phyloP scores from a whole-genome alignment of 2,329 filamentous ascomycete species.

The Botrytis cinerea region DNA sequence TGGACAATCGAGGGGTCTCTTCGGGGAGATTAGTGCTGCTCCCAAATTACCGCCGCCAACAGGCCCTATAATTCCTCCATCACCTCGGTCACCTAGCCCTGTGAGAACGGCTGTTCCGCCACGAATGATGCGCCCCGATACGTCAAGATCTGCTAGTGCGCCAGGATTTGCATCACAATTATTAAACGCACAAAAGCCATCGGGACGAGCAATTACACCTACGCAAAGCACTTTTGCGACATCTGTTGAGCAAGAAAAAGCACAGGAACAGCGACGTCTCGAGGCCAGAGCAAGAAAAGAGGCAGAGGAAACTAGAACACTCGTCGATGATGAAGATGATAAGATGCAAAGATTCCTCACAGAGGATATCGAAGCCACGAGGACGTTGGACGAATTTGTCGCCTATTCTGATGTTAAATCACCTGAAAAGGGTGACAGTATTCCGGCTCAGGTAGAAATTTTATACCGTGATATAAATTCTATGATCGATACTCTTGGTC shows the following conservation, averaged over 20 bases:
- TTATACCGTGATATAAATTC: constrained; percentile 82
- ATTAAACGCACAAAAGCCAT: constrained; percentile 48
- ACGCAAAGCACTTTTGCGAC: constrained; percentile 32
- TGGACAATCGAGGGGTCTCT: constrained; percentile 46
- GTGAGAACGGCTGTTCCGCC: constrained; percentile 59
- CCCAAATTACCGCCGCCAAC: constrained; percentile 55
- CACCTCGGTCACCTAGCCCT: constrained; percentile 73
- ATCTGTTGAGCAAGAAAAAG: constrained; percentile 35
- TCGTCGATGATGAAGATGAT: constrained; percentile 70
- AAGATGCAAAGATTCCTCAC: constrained; percentile 63
- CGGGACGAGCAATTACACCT: constrained; percentile 54
- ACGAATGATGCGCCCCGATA: constrained; percentile 51
- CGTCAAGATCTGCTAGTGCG: constrained; percentile 59
- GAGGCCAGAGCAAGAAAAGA: constrained; percentile 55
- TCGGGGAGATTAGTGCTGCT: constrained; percentile 57
- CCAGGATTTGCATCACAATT: constrained; percentile 60
- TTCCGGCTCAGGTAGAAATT: constrained; percentile 64
- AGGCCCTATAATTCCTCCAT: constrained; percentile 59
- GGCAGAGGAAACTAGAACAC: constrained; percentile 56
- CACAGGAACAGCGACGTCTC: constrained; percentile 37
- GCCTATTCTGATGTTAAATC: constrained; percentile 59
- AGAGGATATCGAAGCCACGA: constrained; percentile 61
- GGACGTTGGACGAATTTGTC: constrained; percentile 67
- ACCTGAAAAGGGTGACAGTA: constrained; percentile 50
- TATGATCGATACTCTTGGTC: constrained; percentile 90